Evolutionary conservation across 257 asterid genomes (phyloP).

Genomic region (Eucommia ulmoides): DNA sequence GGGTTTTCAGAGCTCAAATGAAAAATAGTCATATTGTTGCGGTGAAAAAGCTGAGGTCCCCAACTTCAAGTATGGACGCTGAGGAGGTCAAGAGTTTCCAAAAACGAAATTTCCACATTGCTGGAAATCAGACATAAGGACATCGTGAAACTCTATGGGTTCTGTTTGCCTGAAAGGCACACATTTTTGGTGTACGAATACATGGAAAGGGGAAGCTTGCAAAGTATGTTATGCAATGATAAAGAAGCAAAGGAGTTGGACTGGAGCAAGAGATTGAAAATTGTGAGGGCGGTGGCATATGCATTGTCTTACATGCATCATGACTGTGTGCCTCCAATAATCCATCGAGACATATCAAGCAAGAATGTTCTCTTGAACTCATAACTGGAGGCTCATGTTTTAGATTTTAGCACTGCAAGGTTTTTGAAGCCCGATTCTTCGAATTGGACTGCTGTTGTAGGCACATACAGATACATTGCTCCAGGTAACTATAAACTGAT

Average conservation of each 20-base stretch:
- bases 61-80: conserved; percentile 7
- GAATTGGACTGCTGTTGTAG: neutral
- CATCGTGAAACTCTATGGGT: conserved; percentile 26
- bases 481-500: neutral
- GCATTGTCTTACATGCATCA: conserved; percentile 33
- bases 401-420: conserved; percentile 1
- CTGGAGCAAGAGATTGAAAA: conserved; percentile 17
- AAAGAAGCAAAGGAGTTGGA: conserved; percentile 11
- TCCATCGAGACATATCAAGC: conserved; percentile 32
- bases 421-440: conserved; percentile 1
- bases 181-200: conserved; percentile 23
- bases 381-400: neutral
- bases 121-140: conserved; percentile 21
- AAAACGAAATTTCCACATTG: conserved; percentile 18
- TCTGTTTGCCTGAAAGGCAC: conserved; percentile 5
- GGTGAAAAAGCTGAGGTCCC: conserved; percentile 15
- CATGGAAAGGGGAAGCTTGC: conserved; percentile 21
- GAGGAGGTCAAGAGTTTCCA: conserved; percentile 4
- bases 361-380: conserved; percentile 20
- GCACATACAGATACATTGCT: conserved; percentile 2
- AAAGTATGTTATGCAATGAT: conserved; percentile 7
- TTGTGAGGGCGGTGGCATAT: conserved; percentile 17
- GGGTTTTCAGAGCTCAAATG: conserved; percentile 19
- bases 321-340: conserved; percentile 24
- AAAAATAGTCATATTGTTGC: conserved; percentile 19